These are phyloP conservation scores for Neurospora sp. DNA, from an alignment of 495 filamentous ascomycete genomes.

Conservation along the genomic window DNA sequence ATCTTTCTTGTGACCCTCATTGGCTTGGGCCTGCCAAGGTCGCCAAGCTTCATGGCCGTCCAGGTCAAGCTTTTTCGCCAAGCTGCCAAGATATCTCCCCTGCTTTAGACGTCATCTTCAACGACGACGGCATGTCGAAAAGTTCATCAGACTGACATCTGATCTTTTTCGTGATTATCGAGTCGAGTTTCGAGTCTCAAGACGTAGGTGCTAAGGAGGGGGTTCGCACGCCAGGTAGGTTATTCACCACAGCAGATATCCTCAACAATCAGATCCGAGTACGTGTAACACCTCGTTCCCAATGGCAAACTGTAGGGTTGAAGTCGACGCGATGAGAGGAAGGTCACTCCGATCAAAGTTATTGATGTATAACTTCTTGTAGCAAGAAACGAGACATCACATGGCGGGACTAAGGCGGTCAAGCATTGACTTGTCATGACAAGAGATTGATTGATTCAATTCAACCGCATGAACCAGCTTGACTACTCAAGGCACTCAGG, in stretches of 20 bases:
- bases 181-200: background rate
- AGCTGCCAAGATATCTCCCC: conserved; percentile 19
- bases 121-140: background rate
- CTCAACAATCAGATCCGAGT: background rate
- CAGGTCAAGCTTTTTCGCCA: conserved; percentile 19
- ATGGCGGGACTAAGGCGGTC: background rate
- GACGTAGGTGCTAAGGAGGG: background rate
- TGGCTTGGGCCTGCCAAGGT: conserved; percentile 3
- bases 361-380: background rate
- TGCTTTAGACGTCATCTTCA: background rate
- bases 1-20: background rate
- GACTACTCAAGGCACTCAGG: background rate
- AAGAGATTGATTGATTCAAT: background rate
- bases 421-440: background rate
- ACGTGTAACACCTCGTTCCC: background rate
- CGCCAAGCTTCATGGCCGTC: conserved; percentile 9
- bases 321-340: background rate
- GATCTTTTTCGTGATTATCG: background rate
- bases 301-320: background rate
- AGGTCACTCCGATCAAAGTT: background rate
- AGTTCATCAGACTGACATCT: background rate
- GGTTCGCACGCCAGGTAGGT: background rate
- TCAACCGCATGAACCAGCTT: background rate
- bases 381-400: background rate
- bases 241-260: background rate